Conservation (phyloP, 352 stramenopile species). For the Pythium pyrilobum region DNA sequence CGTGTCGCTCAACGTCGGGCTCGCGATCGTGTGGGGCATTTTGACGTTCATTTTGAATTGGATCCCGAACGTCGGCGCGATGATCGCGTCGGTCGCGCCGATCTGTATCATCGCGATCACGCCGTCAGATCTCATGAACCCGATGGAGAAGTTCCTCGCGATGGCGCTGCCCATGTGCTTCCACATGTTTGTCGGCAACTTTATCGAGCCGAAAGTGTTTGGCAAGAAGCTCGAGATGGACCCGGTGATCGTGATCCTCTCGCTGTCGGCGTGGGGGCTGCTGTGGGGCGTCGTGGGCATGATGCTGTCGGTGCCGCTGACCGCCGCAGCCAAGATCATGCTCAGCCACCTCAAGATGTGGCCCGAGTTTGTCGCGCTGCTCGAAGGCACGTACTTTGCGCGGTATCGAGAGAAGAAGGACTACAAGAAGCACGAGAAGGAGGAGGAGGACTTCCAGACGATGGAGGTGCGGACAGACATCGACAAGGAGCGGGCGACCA, state of each 20-base stretch:
- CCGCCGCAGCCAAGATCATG: constrained; percentile 84
- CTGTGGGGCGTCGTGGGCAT: constrained; percentile 86
- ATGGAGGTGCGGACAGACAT: constrained; percentile 76
- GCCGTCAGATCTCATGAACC: constrained; percentile 76
- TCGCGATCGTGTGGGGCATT: constrained; percentile 86
- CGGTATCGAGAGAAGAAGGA: constrained; percentile 58
- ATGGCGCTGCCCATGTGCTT: constrained; percentile 84
- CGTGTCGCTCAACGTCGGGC: constrained; percentile 83
- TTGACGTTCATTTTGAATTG: constrained; percentile 88
- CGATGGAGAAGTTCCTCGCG: constrained; percentile 87
- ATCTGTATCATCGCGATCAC: constrained; percentile 88
- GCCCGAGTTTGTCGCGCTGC: constrained; percentile 80
- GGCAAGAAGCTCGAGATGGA: constrained; percentile 85
- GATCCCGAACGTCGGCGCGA: constrained; percentile 86
- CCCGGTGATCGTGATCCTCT: constrained; percentile 82
- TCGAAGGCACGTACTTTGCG: constrained; percentile 85
- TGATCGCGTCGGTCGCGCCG: constrained; percentile 79
- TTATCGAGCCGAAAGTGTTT: constrained; percentile 86
- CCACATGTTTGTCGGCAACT: constrained; percentile 88
- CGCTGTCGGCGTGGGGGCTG: constrained; percentile 82
- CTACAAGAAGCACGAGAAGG: constrained; percentile 75
- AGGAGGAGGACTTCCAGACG: constrained; percentile 49
- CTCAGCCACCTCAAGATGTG: constrained; percentile 80
- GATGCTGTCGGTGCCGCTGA: constrained; percentile 87
- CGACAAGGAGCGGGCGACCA: constrained; percentile 43